Percentiles rank a stretch among this genome's conserved stretches.
These are phyloP conservation scores for Salix suchowensis DNA, from an alignment of 345 rosid genomes.

Conservation along the genomic window DNA sequence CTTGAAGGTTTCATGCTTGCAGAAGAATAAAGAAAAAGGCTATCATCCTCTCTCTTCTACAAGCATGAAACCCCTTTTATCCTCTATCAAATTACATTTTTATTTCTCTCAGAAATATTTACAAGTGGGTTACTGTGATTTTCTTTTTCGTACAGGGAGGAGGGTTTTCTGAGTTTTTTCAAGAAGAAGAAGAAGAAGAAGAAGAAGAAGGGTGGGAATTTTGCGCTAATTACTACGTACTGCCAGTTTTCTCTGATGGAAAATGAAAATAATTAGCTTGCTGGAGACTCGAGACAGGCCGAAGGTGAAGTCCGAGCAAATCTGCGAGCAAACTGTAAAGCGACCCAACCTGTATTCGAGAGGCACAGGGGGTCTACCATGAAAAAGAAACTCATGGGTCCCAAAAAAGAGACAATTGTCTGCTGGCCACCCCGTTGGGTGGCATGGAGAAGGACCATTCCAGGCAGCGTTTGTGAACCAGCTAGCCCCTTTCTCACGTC, in stretches of 20 bases:
- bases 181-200: no score
- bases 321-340: slow-evolving; percentile 8
- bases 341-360: not conserved
- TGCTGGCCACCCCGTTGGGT: slow-evolving; percentile 68
- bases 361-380: slow-evolving; percentile 31
- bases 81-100: not conserved
- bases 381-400: not conserved
- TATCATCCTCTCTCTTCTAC: not conserved
- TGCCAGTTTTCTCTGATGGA: not conserved
- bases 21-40: not conserved
- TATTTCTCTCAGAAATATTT: not conserved
- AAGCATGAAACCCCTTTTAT: not conserved
- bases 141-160: no score
- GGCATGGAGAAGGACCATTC: slow-evolving; percentile 48
- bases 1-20: slow-evolving; percentile 3
- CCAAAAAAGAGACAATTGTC: slow-evolving; percentile 43
- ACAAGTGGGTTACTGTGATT: no score
- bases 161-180: no score
- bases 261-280: not conserved
- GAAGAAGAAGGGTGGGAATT: no score
- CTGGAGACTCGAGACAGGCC: not conserved
- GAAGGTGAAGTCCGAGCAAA: not conserved
- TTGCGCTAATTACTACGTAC: no score
- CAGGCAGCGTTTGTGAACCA: slow-evolving; percentile 18
- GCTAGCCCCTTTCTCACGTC: slow-evolving; percentile 1